Evolutionary conservation across 495 filamentous ascomycete species (phyloP).

Genomic region (Oidiodendron maius): DNA sequence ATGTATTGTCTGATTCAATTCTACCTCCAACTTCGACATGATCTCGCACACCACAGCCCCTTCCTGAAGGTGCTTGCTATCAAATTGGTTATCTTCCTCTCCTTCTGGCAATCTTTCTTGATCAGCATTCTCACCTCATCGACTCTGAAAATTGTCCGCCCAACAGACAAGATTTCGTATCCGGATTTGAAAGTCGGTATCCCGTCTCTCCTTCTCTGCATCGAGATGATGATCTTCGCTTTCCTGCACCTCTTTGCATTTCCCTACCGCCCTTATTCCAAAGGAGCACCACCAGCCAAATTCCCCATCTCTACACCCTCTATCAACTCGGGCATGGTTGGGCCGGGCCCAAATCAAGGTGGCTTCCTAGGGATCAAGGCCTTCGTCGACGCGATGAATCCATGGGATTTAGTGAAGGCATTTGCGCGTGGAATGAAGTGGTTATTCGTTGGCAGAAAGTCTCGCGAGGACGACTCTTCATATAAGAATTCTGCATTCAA

Average conservation of each 20-base stretch:
- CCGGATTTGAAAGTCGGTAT: conserved; percentile 79
- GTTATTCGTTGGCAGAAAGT: conserved; percentile 67
- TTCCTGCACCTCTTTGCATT: conserved; percentile 81
- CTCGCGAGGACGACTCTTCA: conserved; percentile 37
- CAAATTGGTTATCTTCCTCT: conserved; percentile 91
- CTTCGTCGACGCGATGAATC: conserved; percentile 69
- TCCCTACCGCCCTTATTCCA: conserved; percentile 61
- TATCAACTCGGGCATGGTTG: conserved; percentile 32
- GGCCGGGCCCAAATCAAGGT: conserved; percentile 38
- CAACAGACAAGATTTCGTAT: conserved; percentile 54
- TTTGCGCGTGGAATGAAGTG: conserved; percentile 72
- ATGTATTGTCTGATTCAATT: conserved; percentile 94
- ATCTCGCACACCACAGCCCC: conserved; percentile 64
- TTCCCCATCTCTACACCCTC: conserved; percentile 26
- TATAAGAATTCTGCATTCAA: conserved; percentile 23
- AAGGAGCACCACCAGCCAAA: conserved; percentile 27
- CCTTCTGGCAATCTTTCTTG: conserved; percentile 80
- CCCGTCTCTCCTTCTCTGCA: conserved; percentile 69
- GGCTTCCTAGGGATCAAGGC: conserved; percentile 59
- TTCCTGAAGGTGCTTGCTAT: conserved; percentile 84
- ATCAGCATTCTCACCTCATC: conserved; percentile 64
- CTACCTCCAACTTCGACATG: conserved; percentile 66
- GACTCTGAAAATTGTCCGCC: conserved; percentile 51
- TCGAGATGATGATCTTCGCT: conserved; percentile 84
- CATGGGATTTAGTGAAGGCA: conserved; percentile 78